Base-by-base conservation (phyloP, 1,284 basidiomycete species). In the Stygiomarasmius scandens region DNA sequence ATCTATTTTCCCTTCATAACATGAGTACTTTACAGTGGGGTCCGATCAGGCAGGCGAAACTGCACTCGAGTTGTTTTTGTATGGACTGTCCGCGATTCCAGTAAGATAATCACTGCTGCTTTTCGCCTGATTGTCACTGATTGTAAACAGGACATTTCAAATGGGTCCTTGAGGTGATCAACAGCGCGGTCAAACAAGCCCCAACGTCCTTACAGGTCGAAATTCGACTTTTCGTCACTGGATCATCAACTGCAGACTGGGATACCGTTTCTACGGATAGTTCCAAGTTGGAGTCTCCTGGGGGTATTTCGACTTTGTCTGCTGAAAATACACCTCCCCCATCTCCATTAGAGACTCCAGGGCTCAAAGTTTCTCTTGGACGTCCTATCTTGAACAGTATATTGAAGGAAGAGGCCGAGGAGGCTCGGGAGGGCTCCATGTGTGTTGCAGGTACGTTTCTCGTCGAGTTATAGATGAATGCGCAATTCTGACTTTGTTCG, bases 101-200 rank as follows among this genome's bases (percentile, higher is more conserved):
- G 64, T 61, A 66, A 53, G 46, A 6, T 12, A 32, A 32, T 32
- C 29, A 32, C 29, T n/a, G 12, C 29, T 32, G 6, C 29, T 10
- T 41, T 16, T 20, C 38, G 5, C 25, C 25, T 34, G 5, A 20
- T 10, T 16, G 49, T 34, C 19, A 12, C 25, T 20, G 4, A 32
- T 32, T 32, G 9, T 1, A 47, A 22, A 36, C 54, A 78, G 75
- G 67, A 11, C 74, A 80, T 55, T 64, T 79, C n/a, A 62, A 69
- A n/a, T 80, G 77, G 75, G 72, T 80, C 32, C 69, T 71, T 4
- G 67, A 69, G 20, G 64, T 70, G 4, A 66, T 81, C 29, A 44
- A 61, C 0, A 62, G 67, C n/a, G 71, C 72, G 4, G 62, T 76
- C 19, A 57, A 65, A 19, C 59, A 63, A 52, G 66, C 69, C 1